phyloP scores from a whole-genome alignment of 805 yeast genomes.

The Lipomyces kockii region DNA sequence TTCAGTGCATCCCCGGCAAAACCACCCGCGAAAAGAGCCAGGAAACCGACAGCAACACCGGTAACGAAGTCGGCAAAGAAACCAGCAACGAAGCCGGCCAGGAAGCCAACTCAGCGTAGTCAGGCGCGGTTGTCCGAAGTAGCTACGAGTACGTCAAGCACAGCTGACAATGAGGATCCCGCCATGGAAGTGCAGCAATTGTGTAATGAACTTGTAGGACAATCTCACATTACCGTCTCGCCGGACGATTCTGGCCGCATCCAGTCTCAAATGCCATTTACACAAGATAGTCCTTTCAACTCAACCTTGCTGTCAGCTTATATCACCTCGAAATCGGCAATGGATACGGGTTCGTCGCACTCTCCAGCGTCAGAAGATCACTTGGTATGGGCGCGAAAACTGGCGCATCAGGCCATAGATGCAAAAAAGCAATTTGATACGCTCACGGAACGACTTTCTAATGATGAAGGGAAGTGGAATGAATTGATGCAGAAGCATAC shows the following conservation, averaged over 20 bases:
- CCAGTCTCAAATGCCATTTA: background rate
- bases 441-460: slow-evolving; percentile 7
- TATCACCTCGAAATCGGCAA: background rate
- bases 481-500: background rate
- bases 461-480: slow-evolving; percentile 12
- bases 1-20: background rate
- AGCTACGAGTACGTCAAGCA: background rate
- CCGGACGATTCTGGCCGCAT: background rate
- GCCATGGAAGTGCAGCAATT: background rate
- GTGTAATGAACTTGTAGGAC: background rate
- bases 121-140: background rate
- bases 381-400: slow-evolving; percentile 21
- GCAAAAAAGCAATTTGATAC: slow-evolving; percentile 10
- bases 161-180: background rate
- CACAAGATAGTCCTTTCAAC: background rate
- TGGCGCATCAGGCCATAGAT: slow-evolving; percentile 21
- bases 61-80: background rate
- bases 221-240: background rate
- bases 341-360: background rate
- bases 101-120: background rate
- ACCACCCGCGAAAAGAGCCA: background rate
- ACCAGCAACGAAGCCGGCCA: background rate
- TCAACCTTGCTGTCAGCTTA: background rate
- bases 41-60: background rate
- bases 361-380: slow-evolving; percentile 6